Percentiles rank a stretch among this genome's conserved stretches.
These are phyloP conservation scores for Venturia pyrina DNA, from an alignment of 2,329 filamentous ascomycete genomes.

Conservation along the genomic window DNA sequence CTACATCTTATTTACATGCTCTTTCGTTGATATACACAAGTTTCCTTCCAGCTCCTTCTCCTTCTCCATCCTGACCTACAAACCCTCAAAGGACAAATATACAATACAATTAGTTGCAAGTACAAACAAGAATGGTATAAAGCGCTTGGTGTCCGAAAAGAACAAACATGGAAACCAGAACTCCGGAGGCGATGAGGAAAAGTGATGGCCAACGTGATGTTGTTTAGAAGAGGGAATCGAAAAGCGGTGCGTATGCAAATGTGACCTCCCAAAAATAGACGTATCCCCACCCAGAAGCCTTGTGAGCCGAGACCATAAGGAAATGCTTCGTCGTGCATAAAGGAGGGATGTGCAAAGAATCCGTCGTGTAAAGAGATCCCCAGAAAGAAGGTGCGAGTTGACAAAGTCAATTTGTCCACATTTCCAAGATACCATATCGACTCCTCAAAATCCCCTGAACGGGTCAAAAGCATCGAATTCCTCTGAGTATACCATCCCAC, in stretches of 20 bases:
- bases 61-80: not conserved
- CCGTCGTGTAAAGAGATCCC: not conserved
- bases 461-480: constrained; percentile 34
- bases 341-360: not conserved
- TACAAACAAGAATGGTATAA: constrained; percentile 6
- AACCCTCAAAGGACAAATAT: not conserved
- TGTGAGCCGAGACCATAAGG: not conserved
- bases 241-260: not conserved
- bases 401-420: not conserved
- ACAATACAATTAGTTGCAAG: not conserved
- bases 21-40: not conserved
- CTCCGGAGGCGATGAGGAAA: not conserved
- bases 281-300: no score
- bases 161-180: not conserved
- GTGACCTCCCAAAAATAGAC: not conserved
- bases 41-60: not conserved
- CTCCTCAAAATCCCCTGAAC: constrained; percentile 24
- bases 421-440: not conserved
- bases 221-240: not conserved
- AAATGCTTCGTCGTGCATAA: not conserved
- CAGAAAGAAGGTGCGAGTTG: not conserved
- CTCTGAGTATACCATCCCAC: constrained; percentile 14
- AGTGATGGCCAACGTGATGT: not conserved
- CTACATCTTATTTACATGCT: not conserved
- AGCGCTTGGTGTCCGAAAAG: not conserved